Evolutionary conservation across 768 basidiomycete species (phyloP), one percentile per base, ranked within the genome.

Genomic region (Russula dissimulans): DNA sequence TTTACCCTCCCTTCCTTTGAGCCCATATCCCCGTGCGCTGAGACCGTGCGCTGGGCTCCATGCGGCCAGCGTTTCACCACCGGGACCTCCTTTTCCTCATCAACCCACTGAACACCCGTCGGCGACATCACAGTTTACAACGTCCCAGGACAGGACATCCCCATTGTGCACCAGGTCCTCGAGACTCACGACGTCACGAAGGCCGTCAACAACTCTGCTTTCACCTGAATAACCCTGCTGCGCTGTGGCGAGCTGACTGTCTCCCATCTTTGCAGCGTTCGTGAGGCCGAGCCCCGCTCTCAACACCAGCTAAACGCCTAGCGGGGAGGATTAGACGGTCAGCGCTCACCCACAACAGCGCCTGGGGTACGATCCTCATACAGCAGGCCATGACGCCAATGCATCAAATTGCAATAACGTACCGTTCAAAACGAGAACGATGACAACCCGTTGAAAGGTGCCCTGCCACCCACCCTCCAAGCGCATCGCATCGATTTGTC

Each of bases 71-170:
- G n/a, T 94, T 74, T 87, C n/a, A 95, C 71, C 85, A 95, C 39
- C 97, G 97, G 17, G 97, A 99, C 74, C 83, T 98, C 34, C 81
- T 98, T 43, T 97, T 98, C 81, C 79, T 99, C 17, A 91, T 89
- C 0, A 97, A 97, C 71, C 91, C 91, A 1, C 68, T 80, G 0
- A 75, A 78, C 56, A 77, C 84, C 64, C 81, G 81, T 89, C 11
- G 97, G 97, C 18, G 97, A 99, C 70, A 99, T 98, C 66, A 97
- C 95, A 0, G 95, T 99, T 3, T 98, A 98, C 82, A 95, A 93
- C 75, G 79, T 95, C 48, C 94, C 95, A 5, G 91, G 93, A 44
- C 87, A 83, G 10, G 86, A 90, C 15, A 94, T 98, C 56, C 97
- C 95, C 5, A 98, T 99, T 67, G 97, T 99, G 4, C 97, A 98